Conservation (phyloP, 192 early-diverging fungal genomes). For the Coemansia sp. region DNA sequence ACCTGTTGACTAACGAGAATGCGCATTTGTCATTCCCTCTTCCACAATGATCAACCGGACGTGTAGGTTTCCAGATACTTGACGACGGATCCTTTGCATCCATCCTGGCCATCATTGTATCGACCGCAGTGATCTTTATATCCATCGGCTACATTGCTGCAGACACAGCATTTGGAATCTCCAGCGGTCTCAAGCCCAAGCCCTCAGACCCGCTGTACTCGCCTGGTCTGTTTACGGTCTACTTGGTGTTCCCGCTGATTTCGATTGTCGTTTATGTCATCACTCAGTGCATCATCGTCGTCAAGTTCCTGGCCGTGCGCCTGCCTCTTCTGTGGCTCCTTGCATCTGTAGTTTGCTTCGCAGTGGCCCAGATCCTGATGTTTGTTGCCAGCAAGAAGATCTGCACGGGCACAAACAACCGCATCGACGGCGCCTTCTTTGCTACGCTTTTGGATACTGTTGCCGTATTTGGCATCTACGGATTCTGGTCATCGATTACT, state of each 20-base stretch:
- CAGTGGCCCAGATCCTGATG: conserved; percentile 44
- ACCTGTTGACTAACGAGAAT: neutral
- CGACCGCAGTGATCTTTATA: conserved; percentile 39
- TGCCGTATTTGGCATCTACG: conserved; percentile 50
- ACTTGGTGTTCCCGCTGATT: conserved; percentile 49
- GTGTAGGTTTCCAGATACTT: conserved; percentile 54
- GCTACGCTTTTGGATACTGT: conserved; percentile 53
- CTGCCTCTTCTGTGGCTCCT: conserved; percentile 47
- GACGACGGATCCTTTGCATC: conserved; percentile 53
- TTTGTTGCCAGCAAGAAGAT: conserved; percentile 56
- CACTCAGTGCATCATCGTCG: conserved; percentile 44
- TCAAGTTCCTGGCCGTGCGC: conserved; percentile 51
- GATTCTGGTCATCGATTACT: conserved; percentile 59
- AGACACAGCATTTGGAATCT: conserved; percentile 53
- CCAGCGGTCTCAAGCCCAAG: conserved; percentile 48
- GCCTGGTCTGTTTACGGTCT: conserved; percentile 51
- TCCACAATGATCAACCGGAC: neutral
- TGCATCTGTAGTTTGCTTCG: conserved; percentile 46
- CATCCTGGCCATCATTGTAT: conserved; percentile 39
- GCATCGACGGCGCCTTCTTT: conserved; percentile 59
- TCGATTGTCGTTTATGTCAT: conserved; percentile 40
- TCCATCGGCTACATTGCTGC: conserved; percentile 53
- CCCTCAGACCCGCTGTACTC: conserved; percentile 39
- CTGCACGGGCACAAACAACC: conserved; percentile 46
- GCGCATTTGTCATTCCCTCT: neutral